Percentiles rank a stretch among this genome's conserved stretches.
These are phyloP conservation scores for Trichophyton rubrum DNA, from an alignment of 2,329 filamentous ascomycete genomes.

Conservation along the genomic window DNA sequence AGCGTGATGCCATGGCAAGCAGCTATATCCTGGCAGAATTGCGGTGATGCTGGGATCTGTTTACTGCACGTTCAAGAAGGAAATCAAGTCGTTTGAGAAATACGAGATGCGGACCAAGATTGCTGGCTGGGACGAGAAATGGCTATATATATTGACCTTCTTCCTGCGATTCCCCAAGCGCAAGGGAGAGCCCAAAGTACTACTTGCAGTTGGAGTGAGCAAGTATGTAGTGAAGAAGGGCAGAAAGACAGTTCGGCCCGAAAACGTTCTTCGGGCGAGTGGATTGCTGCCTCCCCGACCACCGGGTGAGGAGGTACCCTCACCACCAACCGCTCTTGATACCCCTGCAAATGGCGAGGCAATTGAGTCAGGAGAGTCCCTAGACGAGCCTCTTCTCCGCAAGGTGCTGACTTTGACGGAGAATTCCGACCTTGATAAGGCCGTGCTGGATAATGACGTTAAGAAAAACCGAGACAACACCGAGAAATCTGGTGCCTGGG, in stretches of 20 bases:
- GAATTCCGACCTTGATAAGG: conserved; percentile 19
- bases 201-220: conserved; percentile 59
- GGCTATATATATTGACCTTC: conserved; percentile 64
- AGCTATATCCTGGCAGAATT: conserved; percentile 34
- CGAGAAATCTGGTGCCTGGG: conserved; percentile 38
- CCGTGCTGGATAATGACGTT: conserved; percentile 20
- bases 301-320: conserved; percentile 36
- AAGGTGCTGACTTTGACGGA: conserved; percentile 27
- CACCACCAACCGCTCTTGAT: conserved; percentile 21
- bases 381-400: conserved; percentile 26
- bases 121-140: conserved; percentile 67
- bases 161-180: conserved; percentile 46
- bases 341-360: conserved; percentile 20
- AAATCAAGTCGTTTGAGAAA: conserved; percentile 55
- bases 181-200: conserved; percentile 45
- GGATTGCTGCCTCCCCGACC: conserved; percentile 64
- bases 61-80: conserved; percentile 58
- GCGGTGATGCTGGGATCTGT: conserved; percentile 60
- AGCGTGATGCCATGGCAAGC: conserved; percentile 37
- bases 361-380: conserved; percentile 20
- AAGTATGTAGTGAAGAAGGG: conserved; percentile 79
- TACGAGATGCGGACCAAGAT: conserved; percentile 66
- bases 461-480: conserved; percentile 17
- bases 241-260: conserved; percentile 71
- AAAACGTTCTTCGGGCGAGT: conserved; percentile 57